Conservation (phyloP, 2,329 filamentous ascomycete genomes). For the Neonectria hederae region DNA sequence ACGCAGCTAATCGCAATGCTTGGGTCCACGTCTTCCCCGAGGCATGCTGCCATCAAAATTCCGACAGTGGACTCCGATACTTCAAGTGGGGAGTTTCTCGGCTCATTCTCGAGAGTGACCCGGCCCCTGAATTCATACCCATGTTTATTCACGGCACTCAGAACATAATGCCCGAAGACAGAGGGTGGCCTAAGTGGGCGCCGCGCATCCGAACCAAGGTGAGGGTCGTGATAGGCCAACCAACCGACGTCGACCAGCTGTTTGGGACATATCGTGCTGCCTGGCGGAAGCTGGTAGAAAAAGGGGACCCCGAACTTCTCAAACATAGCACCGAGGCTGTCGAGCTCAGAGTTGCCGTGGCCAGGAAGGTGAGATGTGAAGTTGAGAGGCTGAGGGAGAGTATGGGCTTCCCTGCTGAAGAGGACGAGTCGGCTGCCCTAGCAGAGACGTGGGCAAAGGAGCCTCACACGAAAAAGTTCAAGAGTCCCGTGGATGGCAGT, state of each 20-base stretch:
- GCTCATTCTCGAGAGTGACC: constrained; percentile 88
- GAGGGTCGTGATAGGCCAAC: constrained; percentile 80
- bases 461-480: constrained; percentile 57
- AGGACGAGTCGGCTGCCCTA: constrained; percentile 79
- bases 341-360: constrained; percentile 77
- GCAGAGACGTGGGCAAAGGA: constrained; percentile 82
- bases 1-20: constrained; percentile 72
- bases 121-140: constrained; percentile 87
- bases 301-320: constrained; percentile 58
- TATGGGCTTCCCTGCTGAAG: constrained; percentile 77
- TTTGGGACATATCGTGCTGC: constrained; percentile 80
- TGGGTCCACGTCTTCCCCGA: constrained; percentile 99
- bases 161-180: constrained; percentile 85
- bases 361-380: constrained; percentile 78
- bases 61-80: constrained; percentile 83
- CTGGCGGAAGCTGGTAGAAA: constrained; percentile 74
- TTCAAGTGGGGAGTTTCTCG: constrained; percentile 98
- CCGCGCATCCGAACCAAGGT: constrained; percentile 78
- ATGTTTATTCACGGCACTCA: constrained; percentile 96
- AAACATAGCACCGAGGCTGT: constrained; percentile 70
- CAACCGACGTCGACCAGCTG: constrained; percentile 74
- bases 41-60: constrained; percentile 90
- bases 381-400: constrained; percentile 79
- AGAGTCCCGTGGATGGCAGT: constrained; percentile 64
- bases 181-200: constrained; percentile 81